Evolutionary conservation across 2,329 filamentous ascomycete genomes (phyloP).

Genomic region (Akanthomyces muscarius): DNA sequence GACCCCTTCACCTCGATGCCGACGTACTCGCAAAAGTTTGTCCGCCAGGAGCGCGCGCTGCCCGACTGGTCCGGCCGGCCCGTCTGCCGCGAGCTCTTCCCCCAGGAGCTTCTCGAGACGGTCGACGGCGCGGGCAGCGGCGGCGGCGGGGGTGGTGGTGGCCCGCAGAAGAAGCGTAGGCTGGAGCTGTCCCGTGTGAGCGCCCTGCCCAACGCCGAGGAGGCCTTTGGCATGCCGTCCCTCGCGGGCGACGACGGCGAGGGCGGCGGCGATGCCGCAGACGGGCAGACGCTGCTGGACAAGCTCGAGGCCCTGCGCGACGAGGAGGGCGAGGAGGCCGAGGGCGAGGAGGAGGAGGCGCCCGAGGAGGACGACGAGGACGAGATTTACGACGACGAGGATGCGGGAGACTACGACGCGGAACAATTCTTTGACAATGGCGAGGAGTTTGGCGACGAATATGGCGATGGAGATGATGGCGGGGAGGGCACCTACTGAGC

Average conservation of each 20-base stretch:
- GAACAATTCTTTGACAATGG: conserved; percentile 58
- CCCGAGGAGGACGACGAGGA: conserved; percentile 46
- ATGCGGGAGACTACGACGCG: conserved; percentile 58
- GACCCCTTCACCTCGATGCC: conserved; percentile 57
- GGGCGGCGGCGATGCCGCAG: conserved; percentile 27
- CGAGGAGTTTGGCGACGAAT: conserved; percentile 51
- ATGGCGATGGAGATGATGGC: conserved; percentile 46
- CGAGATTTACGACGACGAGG: conserved; percentile 53
- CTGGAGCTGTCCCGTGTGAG: conserved; percentile 46
- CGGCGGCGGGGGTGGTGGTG: conserved; percentile 29
- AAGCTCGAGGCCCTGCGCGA: conserved; percentile 44
- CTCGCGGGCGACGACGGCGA: conserved; percentile 27
- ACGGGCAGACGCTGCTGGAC: conserved; percentile 39
- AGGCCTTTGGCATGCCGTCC: conserved; percentile 42
- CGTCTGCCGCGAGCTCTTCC: conserved; percentile 52
- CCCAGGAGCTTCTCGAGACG: conserved; percentile 51
- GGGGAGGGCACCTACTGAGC: conserved; percentile 39
- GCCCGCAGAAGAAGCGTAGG: conserved; percentile 38
- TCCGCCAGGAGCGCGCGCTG: conserved; percentile 47
- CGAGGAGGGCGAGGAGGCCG: conserved; percentile 43
- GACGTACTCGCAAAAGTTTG: conserved; percentile 55
- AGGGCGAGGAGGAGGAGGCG: conserved; percentile 44
- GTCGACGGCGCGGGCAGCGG: conserved; percentile 45
- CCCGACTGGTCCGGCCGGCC: conserved; percentile 50
- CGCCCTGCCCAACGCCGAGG: conserved; percentile 47